Base-by-base conservation (phyloP, 441 rosid species). In the Pelargonium cotyledonis region DNA sequence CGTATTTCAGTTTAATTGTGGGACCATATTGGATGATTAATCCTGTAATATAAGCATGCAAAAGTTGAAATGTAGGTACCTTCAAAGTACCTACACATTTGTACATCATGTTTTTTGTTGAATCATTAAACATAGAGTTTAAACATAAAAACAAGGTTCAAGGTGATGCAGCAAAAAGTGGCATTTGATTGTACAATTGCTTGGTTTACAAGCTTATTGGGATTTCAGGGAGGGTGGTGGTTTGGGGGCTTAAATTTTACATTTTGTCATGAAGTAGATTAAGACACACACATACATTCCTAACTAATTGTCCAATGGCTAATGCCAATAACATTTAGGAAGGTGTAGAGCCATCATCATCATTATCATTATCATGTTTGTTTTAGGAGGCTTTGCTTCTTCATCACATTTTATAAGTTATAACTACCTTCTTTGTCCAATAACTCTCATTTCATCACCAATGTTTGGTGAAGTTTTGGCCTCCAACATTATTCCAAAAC, bases 371-470 rank as follows among this genome's bases (percentile, higher is more conserved):
- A 77, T 83, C 75, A 76, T 83, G n/a, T 47, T 73, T 68, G 16
- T 66, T 14, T 57, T 51, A 26, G 65, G 44, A 46, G 63, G 6
- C 73, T 53, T 84, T 84, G 84, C 88, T 82, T 84, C 75, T 77
- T 78, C 68, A 68, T 69, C 77, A 84, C 85, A 73, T 29, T 29
- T 29, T 29, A 29, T 29, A 29, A 29, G 61, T 79, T 78, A 70
- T 78, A 84, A 84, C 85, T 7, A 83, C 81, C 77, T 70, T 29
- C 69, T 11, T 35, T 61, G 61, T 44, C 66, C 63, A 35, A 65
- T 73, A 16, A 65, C 65, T 16, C 62, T 62, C 69, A 31, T 26
- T 66, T 63, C 31, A 51, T 66, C 63, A 77, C 18, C 62, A 65
- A 41, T 46, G 82, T 75, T 80, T 66, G 83, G 84, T 80, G 77